Conservation (phyloP, 2,329 filamentous ascomycete genomes). For the Pseudonectria foliicola region DNA sequence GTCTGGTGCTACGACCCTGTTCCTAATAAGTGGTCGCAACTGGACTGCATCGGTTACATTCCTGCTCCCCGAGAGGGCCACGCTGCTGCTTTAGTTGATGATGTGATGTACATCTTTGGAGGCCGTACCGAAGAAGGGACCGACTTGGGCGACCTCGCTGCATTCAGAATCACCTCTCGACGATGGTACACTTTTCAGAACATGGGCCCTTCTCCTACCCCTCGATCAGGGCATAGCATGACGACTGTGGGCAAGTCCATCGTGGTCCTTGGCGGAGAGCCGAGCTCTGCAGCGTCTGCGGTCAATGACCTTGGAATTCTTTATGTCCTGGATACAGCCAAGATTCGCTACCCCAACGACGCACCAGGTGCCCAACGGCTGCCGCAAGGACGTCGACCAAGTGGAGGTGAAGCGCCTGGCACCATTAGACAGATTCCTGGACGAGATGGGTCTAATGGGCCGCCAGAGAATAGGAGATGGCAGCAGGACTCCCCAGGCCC, state of each 20-base stretch:
- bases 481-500: conserved; percentile 24
- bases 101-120: conserved; percentile 99
- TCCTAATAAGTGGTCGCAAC: conserved; percentile 73
- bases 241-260: conserved; percentile 89
- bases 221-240: conserved; percentile 95
- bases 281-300: conserved; percentile 76
- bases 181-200: conserved; percentile 99
- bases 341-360: conserved; percentile 94
- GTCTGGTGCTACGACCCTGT: conserved; percentile 93
- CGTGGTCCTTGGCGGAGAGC: conserved; percentile 87
- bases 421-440: conserved; percentile 32
- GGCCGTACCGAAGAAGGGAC: conserved; percentile 89
- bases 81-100: conserved; percentile 84
- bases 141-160: conserved; percentile 88
- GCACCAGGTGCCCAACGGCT: conserved; percentile 31
- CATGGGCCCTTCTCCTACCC: conserved; percentile 93
- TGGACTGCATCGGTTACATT: conserved; percentile 97
- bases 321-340: conserved; percentile 88
- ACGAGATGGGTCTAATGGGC: conserved; percentile 46
- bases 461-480: conserved; percentile 42
- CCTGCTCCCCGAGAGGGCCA: conserved; percentile 90
- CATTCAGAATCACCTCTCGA: conserved; percentile 65
- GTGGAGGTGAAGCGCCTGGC: conserved; percentile 29
- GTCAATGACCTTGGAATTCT: conserved; percentile 79
- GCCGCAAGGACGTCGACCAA: conserved; percentile 36